Evolutionary conservation across 2,329 filamentous ascomycete species (phyloP).

Genomic region (Diplocarpon rosae): DNA sequence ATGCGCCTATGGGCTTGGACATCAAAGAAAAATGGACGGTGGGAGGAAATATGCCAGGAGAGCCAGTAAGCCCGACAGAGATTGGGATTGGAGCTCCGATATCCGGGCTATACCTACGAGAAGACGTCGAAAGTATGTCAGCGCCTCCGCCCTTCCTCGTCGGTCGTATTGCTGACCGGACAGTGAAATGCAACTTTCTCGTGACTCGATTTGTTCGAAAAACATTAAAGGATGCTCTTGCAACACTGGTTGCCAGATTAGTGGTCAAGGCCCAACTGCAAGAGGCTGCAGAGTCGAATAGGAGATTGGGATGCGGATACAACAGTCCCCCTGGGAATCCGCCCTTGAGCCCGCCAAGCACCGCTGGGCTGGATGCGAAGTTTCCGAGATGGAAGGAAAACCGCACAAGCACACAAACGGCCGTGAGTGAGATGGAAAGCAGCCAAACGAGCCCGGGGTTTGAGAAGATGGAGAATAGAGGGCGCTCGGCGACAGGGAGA

Average conservation of each 20-base stretch:
- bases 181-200: conserved; percentile 61
- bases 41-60: conserved; percentile 57
- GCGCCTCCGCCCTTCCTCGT: background rate
- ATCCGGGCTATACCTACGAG: conserved; percentile 64
- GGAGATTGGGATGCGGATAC: conserved; percentile 9
- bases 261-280: conserved; percentile 36
- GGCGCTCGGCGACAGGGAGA: background rate
- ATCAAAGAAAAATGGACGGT: conserved; percentile 69
- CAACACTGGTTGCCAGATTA: conserved; percentile 54
- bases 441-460: conserved; percentile 3
- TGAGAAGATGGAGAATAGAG: conserved; percentile 1
- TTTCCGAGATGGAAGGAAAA: conserved; percentile 8
- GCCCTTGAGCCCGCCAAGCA: conserved; percentile 6
- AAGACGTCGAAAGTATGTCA: conserved; percentile 56
- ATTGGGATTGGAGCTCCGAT: conserved; percentile 53
- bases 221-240: conserved; percentile 66
- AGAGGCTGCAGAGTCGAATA: conserved; percentile 19
- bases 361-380: conserved; percentile 4
- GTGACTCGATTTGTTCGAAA: conserved; percentile 68
- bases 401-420: conserved; percentile 10
- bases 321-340: conserved; percentile 7
- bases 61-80: conserved; percentile 53
- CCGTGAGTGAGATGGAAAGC: conserved; percentile 12
- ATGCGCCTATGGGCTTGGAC: conserved; percentile 70
- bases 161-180: background rate